phyloP scores from a whole-genome alignment of 1,284 basidiomycete genomes.

The Singerocomus inundabilis region DNA sequence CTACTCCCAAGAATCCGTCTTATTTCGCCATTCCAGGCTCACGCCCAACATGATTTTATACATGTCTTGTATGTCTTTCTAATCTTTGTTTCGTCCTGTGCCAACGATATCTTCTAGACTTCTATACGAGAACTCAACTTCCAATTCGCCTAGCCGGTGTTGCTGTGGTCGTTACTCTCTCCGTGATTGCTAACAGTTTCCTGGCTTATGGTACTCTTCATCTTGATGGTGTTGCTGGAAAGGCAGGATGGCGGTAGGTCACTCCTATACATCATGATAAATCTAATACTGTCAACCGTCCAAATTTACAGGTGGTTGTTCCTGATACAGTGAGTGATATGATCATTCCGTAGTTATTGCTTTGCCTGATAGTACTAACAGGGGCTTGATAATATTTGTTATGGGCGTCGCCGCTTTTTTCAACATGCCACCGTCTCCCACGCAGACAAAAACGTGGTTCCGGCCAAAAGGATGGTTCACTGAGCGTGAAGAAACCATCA shows the following conservation, averaged over 20 bases:
- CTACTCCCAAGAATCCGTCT: constrained; percentile 3
- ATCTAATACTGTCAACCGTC: not conserved
- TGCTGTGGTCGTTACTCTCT: constrained; percentile 56
- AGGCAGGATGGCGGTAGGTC: constrained; percentile 56
- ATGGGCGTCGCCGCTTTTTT: constrained; percentile 66
- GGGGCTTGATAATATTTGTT: constrained; percentile 49
- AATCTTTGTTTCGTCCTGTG: not conserved
- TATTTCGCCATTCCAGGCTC: constrained; percentile 34
- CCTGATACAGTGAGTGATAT: constrained; percentile 23
- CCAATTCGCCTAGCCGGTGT: constrained; percentile 66
- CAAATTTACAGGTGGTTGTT: constrained; percentile 23
- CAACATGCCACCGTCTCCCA: constrained; percentile 67
- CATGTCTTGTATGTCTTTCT: constrained; percentile 48
- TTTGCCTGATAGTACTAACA: constrained; percentile 14
- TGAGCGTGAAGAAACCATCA: constrained; percentile 52
- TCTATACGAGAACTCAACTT: constrained; percentile 66
- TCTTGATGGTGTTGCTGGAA: constrained; percentile 55
- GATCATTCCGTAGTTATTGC: constrained; percentile 4
- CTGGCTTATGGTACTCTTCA: constrained; percentile 62
- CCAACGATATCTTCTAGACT: constrained; percentile 29
- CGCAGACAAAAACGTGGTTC: constrained; percentile 67
- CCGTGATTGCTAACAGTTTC: constrained; percentile 55
- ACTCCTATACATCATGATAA: too few relatives aligned
- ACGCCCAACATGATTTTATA: constrained; percentile 67
- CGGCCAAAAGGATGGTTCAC: constrained; percentile 72